Evolutionary conservation across 345 rosid species (phyloP), one percentile per base, ranked within the genome.

Genomic region (Diplotaxis tenuifolia): DNA sequence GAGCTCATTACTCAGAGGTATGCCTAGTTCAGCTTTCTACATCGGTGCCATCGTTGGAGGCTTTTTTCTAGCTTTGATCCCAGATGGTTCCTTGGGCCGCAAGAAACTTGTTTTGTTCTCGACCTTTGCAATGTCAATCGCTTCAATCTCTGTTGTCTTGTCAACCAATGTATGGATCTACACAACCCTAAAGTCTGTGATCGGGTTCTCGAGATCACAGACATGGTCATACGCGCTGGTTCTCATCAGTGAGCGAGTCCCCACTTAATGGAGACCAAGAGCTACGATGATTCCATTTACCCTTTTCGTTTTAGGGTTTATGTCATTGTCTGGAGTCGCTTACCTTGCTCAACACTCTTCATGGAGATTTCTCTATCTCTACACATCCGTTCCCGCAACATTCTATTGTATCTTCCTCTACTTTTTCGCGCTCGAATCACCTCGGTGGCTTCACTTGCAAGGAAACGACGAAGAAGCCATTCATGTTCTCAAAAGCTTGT

Each of bases 21-120:
- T 88, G 7, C 89, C 89, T 1, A 83, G 86, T 3, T 83, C 89
- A 7, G 78, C 89, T 52, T 88, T 83, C 81, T 84, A 82, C 84
- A 10, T 79, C 6, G 96, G 96, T 3, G 84, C 85, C 56, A 67
- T 89, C 0, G 55, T 75, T 0, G 90, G 95, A 0, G 91, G 90
- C 0, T 22, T 84, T 0, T 7, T 69, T 19, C 79, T 86, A 0
- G 78, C 90, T 28, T 71, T 86, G 1, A 81, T 89, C 0, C 88
- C 88, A 0, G 92, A 89, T 57, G 78, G 86, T 9, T 69, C 75
- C 12, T 81, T 84, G 29, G 29, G 29, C 5, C 29, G 29, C 29
- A 27, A 27, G 29, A 27, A 27, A 27, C 29, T 27, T 75, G 82
- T 89, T 28, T 12, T 84, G 3, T 59, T 79, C 31, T 79, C 86